Evolutionary conservation across 257 asterid species (phyloP).

Genomic region (Schizonepeta tenuifolia): DNA sequence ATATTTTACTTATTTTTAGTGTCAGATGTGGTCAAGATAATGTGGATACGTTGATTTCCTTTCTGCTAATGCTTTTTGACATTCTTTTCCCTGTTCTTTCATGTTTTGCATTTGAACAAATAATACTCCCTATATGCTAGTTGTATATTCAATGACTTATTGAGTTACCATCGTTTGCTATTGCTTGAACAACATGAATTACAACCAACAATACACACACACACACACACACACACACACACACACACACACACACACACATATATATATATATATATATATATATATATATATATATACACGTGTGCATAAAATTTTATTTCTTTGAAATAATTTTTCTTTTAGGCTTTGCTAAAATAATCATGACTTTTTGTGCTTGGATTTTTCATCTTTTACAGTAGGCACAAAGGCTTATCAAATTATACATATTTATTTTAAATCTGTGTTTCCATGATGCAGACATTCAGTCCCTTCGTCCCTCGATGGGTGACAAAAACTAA

Average conservation of each 20-base stretch:
- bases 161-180: not conserved
- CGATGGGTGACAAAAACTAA: slow-evolving; percentile 78
- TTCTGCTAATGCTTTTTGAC: not conserved
- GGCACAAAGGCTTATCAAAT: slow-evolving; percentile 16
- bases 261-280: too few relatives aligned
- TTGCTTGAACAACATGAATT: slow-evolving; percentile 17
- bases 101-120: slow-evolving; percentile 23
- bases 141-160: not conserved
- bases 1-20: not conserved
- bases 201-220: not conserved
- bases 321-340: slow-evolving; percentile 16
- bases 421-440: slow-evolving; percentile 28
- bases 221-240: too few relatives aligned
- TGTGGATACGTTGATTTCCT: too few relatives aligned
- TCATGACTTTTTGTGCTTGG: slow-evolving; percentile 3
- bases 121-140: not conserved
- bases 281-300: too few relatives aligned
- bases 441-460: slow-evolving; percentile 54
- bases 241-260: too few relatives aligned
- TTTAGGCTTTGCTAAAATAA: not conserved
- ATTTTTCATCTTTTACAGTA: slow-evolving; percentile 7
- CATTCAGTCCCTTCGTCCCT: slow-evolving; percentile 70
- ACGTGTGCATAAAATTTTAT: not conserved
- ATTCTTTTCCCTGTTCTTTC: not conserved
- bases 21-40: not conserved